Conservation (phyloP, 1,139 yeast species). For the Meyerozyma athensensis region DNA sequence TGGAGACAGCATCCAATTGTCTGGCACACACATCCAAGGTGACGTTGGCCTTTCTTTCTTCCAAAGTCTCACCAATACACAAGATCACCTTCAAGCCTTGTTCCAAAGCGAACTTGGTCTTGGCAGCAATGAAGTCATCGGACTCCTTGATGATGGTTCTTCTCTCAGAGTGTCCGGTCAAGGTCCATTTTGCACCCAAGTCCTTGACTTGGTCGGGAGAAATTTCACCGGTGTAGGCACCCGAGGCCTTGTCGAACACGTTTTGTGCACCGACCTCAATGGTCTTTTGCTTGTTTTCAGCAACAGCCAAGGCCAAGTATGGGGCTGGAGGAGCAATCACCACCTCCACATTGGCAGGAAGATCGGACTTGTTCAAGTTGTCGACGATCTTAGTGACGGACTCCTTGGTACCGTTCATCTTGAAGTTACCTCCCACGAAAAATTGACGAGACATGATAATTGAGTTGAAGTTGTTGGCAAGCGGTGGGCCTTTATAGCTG, state of each 20-base stretch:
- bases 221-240: conserved; percentile 98
- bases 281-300: conserved; percentile 62
- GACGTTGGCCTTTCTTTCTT: conserved; percentile 85
- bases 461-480: conserved; percentile 5
- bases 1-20: conserved; percentile 87
- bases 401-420: conserved; percentile 92
- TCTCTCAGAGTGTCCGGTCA: conserved; percentile 98
- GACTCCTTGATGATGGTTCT: conserved; percentile 88
- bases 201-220: conserved; percentile 87
- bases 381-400: conserved; percentile 82
- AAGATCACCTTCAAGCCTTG: conserved; percentile 84
- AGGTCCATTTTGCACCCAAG: conserved; percentile 90
- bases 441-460: conserved; percentile 74
- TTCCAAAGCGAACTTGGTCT: conserved; percentile 91
- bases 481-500: conserved; percentile 1
- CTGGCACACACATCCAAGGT: conserved; percentile 84
- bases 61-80: conserved; percentile 96
- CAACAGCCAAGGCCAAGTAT: conserved; percentile 75
- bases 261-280: conserved; percentile 89
- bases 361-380: conserved; percentile 70
- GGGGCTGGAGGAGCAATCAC: conserved; percentile 97
- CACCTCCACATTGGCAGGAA: conserved; percentile 77
- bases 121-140: conserved; percentile 88
- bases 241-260: conserved; percentile 78
- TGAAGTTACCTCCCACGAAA: conserved; percentile 98